Percentiles rank a stretch among this genome's conserved stretches.
These are phyloP conservation scores for Nicotiana tomentosiformis DNA, from an alignment of 257 asterid genomes.

Conservation along the genomic window DNA sequence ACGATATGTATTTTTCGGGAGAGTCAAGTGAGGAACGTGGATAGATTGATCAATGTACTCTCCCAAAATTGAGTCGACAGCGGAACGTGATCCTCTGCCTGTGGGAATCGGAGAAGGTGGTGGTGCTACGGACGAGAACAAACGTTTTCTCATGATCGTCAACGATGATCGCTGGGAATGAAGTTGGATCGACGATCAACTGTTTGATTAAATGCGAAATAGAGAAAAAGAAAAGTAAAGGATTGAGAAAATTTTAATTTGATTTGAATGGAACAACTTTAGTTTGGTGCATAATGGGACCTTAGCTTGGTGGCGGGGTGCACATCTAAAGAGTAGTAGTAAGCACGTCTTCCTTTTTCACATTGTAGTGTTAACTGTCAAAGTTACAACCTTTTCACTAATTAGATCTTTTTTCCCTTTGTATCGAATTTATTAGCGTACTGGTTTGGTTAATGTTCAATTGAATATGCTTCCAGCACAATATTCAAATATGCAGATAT, in stretches of 20 bases:
- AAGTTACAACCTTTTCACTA: too few relatives aligned
- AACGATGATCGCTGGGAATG: background rate
- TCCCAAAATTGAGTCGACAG: conserved; percentile 10
- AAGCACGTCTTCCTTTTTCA: conserved; percentile 28
- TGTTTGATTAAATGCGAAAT: background rate
- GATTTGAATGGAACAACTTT: background rate
- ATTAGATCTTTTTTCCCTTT: too few relatives aligned
- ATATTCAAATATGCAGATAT: background rate
- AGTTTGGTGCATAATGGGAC: conserved; percentile 11
- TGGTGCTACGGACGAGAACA: background rate
- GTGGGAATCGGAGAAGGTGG: conserved; percentile 31
- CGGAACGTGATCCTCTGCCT: conserved; percentile 19
- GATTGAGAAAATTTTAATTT: background rate
- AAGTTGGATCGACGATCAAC: background rate
- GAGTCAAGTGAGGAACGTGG: conserved; percentile 40
- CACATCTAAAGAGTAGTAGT: conserved; percentile 19
- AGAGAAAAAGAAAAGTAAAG: background rate
- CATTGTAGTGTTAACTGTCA: background rate
- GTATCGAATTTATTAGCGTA: too few relatives aligned
- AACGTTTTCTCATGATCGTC: background rate
- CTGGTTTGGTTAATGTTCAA: too few relatives aligned
- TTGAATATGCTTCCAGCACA: background rate
- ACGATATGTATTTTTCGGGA: conserved; percentile 26
- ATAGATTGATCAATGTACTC: conserved; percentile 18
- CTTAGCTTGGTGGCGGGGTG: background rate